Evolutionary conservation across 225 moss, liverwort and hornwort genomes (phyloP).

Genomic region (Anthoceros angustus): DNA sequence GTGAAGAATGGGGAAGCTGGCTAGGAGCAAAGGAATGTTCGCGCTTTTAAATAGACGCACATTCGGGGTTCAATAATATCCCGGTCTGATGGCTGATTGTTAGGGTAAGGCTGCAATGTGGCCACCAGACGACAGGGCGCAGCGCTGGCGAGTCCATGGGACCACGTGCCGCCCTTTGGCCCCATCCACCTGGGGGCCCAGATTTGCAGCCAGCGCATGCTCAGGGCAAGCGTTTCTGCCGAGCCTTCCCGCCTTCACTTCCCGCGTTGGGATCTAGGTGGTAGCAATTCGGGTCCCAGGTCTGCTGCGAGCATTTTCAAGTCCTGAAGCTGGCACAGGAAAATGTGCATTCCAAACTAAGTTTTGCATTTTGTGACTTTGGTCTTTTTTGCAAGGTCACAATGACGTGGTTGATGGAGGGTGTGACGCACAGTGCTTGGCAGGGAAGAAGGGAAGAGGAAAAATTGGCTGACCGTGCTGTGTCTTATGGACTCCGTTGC

Average conservation of each 20-base stretch:
- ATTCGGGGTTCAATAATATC: background rate
- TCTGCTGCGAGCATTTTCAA: too few species aligned
- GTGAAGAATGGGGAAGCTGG: background rate
- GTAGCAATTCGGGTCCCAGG: too few species aligned
- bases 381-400: too few species aligned
- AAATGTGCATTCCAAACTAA: too few species aligned
- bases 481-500: too few species aligned
- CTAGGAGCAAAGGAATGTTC: background rate
- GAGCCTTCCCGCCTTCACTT: background rate
- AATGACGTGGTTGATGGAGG: too few species aligned
- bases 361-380: too few species aligned
- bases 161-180: background rate
- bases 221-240: background rate
- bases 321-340: too few species aligned
- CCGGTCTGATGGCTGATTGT: background rate
- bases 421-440: too few species aligned
- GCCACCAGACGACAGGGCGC: background rate
- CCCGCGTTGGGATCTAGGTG: background rate
- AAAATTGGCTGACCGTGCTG: too few species aligned
- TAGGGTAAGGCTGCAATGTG: too few species aligned
- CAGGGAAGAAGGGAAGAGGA: too few species aligned
- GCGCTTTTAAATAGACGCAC: background rate
- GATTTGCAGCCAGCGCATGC: background rate
- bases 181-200: background rate
- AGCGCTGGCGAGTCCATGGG: background rate